These are phyloP conservation scores for Guillardia theta DNA, from an alignment of 78 protist genomes.

Conservation along the genomic window DNA sequence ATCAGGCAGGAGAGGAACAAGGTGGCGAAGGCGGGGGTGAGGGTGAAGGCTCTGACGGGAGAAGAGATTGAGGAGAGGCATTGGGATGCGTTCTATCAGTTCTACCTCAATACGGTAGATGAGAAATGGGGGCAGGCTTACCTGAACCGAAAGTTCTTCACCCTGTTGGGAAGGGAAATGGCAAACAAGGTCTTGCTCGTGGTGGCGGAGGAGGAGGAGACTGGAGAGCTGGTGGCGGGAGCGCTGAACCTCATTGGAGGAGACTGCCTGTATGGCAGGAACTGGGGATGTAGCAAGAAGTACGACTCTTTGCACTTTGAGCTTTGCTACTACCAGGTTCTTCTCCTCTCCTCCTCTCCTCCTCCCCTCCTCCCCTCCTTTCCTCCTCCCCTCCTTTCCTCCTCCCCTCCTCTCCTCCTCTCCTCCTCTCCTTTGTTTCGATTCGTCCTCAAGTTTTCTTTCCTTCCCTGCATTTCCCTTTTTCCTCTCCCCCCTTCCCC, in stretches of 20 bases:
- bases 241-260: conserved; percentile 24
- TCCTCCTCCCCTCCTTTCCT: background rate
- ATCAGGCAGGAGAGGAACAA: conserved; percentile 19
- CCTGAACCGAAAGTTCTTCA: background rate
- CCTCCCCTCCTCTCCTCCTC: background rate
- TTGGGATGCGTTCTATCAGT: background rate
- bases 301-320: conserved; percentile 17
- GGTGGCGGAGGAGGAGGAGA: background rate
- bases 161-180: background rate
- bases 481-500: background rate
- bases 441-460: no score
- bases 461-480: no score
- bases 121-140: background rate
- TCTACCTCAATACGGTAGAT: background rate
- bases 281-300: background rate
- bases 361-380: background rate
- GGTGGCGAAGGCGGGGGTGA: background rate
- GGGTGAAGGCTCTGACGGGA: background rate
- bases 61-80: background rate
- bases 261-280: background rate
- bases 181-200: background rate
- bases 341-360: background rate
- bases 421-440: background rate
- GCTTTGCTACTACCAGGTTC: conserved; percentile 36
- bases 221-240: conserved; percentile 20